phyloP scores from a whole-genome alignment of 2,329 filamentous ascomycete species.

The Chalara sp. region DNA sequence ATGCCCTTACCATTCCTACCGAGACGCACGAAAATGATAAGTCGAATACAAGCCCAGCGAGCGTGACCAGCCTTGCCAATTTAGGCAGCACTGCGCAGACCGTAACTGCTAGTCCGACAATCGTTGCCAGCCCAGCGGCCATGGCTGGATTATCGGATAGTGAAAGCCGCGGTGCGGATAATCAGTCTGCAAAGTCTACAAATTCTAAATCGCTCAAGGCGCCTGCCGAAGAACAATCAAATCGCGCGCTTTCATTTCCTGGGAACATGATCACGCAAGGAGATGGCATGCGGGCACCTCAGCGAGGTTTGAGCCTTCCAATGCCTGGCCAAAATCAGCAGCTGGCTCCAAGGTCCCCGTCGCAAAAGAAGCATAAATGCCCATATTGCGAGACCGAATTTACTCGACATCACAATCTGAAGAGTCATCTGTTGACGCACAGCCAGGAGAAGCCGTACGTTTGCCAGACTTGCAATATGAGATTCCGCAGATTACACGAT shows the following conservation, averaged over 20 bases:
- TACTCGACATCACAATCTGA: slow-evolving; percentile 93
- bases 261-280: slow-evolving; percentile 22
- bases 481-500: slow-evolving; percentile 89
- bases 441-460: slow-evolving; percentile 98
- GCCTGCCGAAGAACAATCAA: slow-evolving; percentile 18
- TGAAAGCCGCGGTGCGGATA: slow-evolving; percentile 18
- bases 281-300: slow-evolving; percentile 24
- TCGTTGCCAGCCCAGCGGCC: slow-evolving; percentile 23
- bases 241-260: slow-evolving; percentile 24
- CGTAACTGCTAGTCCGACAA: slow-evolving; percentile 25
- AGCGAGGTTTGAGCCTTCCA: slow-evolving; percentile 50
- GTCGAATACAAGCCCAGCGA: slow-evolving; percentile 24
- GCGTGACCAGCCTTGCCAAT: slow-evolving; percentile 26
- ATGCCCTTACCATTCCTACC: slow-evolving; percentile 23
- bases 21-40: slow-evolving; percentile 24
- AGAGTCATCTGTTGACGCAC: slow-evolving; percentile 93
- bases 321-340: slow-evolving; percentile 41
- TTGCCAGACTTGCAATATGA: slow-evolving; percentile 86
- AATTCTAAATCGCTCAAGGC: slow-evolving; percentile 14
- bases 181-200: slow-evolving; percentile 15
- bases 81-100: slow-evolving; percentile 25
- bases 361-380: slow-evolving; percentile 88
- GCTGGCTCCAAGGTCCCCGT: slow-evolving; percentile 58
- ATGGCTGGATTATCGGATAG: slow-evolving; percentile 11
- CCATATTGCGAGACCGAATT: slow-evolving; percentile 96